Evolutionary conservation across 805 yeast genomes (phyloP).

Genomic region (Sugiyamaella boreocaroliniensis): DNA sequence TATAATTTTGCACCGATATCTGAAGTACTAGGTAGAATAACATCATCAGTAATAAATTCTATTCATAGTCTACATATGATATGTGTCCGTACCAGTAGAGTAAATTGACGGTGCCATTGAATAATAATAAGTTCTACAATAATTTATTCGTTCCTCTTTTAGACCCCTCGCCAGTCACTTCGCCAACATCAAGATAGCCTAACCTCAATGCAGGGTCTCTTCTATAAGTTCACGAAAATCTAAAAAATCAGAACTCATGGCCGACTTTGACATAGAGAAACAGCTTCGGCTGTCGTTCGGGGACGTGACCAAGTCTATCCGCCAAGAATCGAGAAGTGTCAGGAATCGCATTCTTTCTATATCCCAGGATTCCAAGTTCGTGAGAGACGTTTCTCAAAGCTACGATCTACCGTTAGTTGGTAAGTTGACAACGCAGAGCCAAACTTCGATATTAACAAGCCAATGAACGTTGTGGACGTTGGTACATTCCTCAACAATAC

Average conservation of each 20-base stretch:
- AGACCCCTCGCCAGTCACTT: too few species aligned
- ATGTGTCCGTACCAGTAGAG: too few species aligned
- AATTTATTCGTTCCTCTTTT: too few species aligned
- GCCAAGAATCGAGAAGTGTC: conserved; percentile 45
- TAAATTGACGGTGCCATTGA: too few species aligned
- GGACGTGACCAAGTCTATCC: conserved; percentile 34
- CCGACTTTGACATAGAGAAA: neutral
- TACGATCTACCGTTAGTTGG: conserved; percentile 31
- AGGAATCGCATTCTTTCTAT: conserved; percentile 69
- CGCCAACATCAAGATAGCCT: too few species aligned
- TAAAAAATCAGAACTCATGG: neutral
- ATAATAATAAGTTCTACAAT: too few species aligned
- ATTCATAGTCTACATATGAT: too few species aligned
- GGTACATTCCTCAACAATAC: conserved; percentile 58
- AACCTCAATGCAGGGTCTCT: too few species aligned
- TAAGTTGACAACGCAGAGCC: conserved; percentile 5
- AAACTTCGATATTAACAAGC: conserved; percentile 42
- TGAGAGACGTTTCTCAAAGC: conserved; percentile 35
- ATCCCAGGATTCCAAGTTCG: conserved; percentile 50
- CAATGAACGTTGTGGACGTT: conserved; percentile 79
- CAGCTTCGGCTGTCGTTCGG: conserved; percentile 6
- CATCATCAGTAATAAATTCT: too few species aligned
- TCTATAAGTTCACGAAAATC: too few species aligned
- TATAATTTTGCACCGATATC: too few species aligned
- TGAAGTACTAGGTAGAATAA: too few species aligned